phyloP scores from a whole-genome alignment of 495 filamentous ascomycete species.

The Xylaria intraflava region DNA sequence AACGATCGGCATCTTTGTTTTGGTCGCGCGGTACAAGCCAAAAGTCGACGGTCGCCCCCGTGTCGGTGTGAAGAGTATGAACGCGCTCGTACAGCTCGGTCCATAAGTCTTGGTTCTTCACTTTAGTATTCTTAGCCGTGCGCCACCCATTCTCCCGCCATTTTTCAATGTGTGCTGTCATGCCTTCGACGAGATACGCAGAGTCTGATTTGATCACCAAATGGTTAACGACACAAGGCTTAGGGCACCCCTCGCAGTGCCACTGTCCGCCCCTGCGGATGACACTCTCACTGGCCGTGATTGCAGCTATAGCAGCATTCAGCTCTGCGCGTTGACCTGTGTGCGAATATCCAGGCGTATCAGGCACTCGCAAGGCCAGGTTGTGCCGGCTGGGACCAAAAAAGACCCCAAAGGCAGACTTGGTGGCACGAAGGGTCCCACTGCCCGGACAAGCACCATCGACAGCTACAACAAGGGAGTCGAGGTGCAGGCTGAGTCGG shows the following conservation, averaged over 20 bases:
- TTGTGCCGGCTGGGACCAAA: not conserved
- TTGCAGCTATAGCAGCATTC: not conserved
- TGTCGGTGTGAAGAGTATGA: not conserved
- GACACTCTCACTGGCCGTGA: not conserved
- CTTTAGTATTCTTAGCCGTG: not conserved
- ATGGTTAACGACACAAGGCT: not conserved
- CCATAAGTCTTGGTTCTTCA: constrained; percentile 5
- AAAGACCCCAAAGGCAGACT: not conserved
- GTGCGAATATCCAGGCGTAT: not conserved
- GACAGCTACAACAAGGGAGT: constrained; percentile 3
- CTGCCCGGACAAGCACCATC: constrained; percentile 5
- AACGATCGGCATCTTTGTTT: not conserved
- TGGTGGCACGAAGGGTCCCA: not conserved
- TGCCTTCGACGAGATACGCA: constrained; percentile 3
- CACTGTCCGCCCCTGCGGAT: constrained; percentile 1
- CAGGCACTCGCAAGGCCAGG: not conserved
- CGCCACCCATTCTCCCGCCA: constrained; percentile 2
- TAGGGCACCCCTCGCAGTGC: not conserved
- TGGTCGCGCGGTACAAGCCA: constrained; percentile 2
- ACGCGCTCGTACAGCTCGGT: not conserved
- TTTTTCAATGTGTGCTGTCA: not conserved
- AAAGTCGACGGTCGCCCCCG: not conserved
- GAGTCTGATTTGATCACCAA: constrained; percentile 4
- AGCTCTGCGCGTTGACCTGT: constrained; percentile 4
- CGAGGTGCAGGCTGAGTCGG: not conserved